These are phyloP conservation scores for Staphylotrichum longicolle DNA, from an alignment of 495 filamentous ascomycete species.

Conservation along the genomic window DNA sequence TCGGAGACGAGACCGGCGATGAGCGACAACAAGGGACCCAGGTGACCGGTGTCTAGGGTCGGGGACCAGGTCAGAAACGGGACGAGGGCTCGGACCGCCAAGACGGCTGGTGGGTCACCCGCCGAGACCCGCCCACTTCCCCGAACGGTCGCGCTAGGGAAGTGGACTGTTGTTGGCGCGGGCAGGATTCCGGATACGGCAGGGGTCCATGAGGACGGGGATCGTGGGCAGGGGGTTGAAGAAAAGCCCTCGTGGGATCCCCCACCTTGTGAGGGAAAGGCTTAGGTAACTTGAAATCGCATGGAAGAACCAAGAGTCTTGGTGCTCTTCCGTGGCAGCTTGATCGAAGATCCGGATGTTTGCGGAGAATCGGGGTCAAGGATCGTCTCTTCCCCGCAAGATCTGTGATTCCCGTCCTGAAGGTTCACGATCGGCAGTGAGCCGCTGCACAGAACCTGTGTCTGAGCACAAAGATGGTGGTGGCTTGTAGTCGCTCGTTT, in stretches of 20 bases:
- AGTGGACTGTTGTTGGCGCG: not conserved
- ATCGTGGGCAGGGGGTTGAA: not conserved
- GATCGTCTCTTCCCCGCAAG: not conserved
- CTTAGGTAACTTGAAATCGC: not conserved
- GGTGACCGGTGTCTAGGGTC: not conserved
- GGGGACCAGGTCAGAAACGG: not conserved
- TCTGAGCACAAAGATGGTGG: too few relatives aligned
- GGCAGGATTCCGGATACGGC: slow-evolving; percentile 1
- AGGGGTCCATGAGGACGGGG: not conserved
- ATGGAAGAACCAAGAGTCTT: not conserved
- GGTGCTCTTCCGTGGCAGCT: not conserved
- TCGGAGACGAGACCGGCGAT: not conserved
- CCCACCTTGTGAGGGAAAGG: not conserved
- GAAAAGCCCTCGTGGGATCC: not conserved
- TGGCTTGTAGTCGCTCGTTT: too few relatives aligned
- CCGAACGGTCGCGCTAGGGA: not conserved
- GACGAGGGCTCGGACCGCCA: slow-evolving; percentile 1
- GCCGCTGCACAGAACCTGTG: not conserved
- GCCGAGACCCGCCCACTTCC: not conserved
- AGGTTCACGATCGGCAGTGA: not conserved
- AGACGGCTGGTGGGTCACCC: not conserved
- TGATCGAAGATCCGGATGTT: not conserved
- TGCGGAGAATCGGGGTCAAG: not conserved
- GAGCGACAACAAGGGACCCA: not conserved
- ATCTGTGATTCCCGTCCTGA: not conserved